These are phyloP conservation scores for Backusella westeae DNA, from an alignment of 192 early-diverging fungal genomes.

Conservation along the genomic window DNA sequence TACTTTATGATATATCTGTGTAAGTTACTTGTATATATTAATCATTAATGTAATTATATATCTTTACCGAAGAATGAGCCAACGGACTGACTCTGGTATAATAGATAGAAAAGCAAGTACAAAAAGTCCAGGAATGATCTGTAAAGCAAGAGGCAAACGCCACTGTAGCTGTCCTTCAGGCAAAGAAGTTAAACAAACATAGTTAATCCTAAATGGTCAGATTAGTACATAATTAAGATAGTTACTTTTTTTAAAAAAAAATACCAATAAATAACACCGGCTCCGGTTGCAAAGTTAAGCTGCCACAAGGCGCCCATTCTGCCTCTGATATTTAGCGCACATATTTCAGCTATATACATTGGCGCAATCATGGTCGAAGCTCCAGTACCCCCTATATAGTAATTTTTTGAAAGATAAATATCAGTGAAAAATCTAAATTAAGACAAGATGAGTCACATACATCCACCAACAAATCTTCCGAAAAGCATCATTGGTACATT, in stretches of 20 bases:
- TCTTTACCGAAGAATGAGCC: conserved; percentile 2
- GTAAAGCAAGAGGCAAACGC: conserved; percentile 20
- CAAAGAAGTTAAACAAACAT: conserved; percentile 7
- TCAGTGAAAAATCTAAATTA: neutral
- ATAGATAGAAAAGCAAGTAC: neutral
- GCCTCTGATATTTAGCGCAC: neutral
- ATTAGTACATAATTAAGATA: neutral
- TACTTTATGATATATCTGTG: neutral
- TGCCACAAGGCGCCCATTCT: conserved; percentile 16
- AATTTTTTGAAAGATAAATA: neutral
- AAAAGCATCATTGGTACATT: conserved; percentile 3
- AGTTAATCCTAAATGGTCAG: neutral
- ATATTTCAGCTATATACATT: conserved; percentile 16
- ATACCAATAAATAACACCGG: neutral
- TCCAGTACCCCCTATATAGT: neutral
- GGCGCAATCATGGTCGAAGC: conserved; percentile 1
- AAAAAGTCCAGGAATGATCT: conserved; percentile 16
- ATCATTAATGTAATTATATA: neutral
- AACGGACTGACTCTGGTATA: conserved; percentile 8
- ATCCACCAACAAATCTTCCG: conserved; percentile 11
- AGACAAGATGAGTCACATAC: neutral
- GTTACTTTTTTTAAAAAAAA: neutral
- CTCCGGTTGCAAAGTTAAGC: neutral
- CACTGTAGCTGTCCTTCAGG: conserved; percentile 3
- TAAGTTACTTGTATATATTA: neutral